A percentile compares a stretch with the other conserved stretches of the same genome.
Evolutionary conservation across 192 early-diverging fungal species (phyloP).

Genomic region (Lunasporangiospora selenospora): DNA sequence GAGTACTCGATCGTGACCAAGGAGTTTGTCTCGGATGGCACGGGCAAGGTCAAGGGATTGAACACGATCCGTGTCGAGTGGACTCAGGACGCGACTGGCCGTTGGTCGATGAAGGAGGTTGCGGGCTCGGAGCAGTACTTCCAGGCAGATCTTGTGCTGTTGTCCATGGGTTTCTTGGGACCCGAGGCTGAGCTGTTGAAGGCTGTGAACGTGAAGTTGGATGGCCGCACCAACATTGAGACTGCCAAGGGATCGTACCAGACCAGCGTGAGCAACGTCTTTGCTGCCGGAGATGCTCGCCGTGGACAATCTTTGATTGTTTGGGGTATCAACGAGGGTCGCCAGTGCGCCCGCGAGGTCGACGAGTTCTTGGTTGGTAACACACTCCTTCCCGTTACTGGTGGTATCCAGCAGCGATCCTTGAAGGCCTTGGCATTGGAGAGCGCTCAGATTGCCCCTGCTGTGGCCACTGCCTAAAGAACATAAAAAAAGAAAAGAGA

Average conservation of each 20-base stretch:
- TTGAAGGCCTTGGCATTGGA: constrained; percentile 46
- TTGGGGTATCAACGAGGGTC: constrained; percentile 98
- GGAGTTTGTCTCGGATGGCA: constrained; percentile 87
- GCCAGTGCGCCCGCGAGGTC: constrained; percentile 92
- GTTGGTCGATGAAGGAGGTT: constrained; percentile 92
- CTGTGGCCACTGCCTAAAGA: constrained; percentile 16
- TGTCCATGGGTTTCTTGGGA: constrained; percentile 97
- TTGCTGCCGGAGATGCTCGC: constrained; percentile 97
- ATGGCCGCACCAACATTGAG: constrained; percentile 80
- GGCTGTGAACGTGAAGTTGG: constrained; percentile 81
- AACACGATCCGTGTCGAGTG: constrained; percentile 97
- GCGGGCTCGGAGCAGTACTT: constrained; percentile 85
- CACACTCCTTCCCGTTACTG: constrained; percentile 86
- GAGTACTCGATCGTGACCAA: constrained; percentile 96
- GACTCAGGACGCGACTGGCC: constrained; percentile 78
- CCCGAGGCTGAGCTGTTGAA: constrained; percentile 86
- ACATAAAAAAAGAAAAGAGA: not conserved
- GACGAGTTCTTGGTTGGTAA: constrained; percentile 83
- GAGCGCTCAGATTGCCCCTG: not conserved
- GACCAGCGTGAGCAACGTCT: constrained; percentile 83
- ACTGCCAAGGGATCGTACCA: constrained; percentile 80
- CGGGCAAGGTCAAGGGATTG: constrained; percentile 86
- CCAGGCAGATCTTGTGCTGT: constrained; percentile 88
- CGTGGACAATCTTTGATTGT: constrained; percentile 96
- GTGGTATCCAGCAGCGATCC: constrained; percentile 80